phyloP scores from a whole-genome alignment of 2,329 filamentous ascomycete genomes.

The Aspergillaceae sp. region DNA sequence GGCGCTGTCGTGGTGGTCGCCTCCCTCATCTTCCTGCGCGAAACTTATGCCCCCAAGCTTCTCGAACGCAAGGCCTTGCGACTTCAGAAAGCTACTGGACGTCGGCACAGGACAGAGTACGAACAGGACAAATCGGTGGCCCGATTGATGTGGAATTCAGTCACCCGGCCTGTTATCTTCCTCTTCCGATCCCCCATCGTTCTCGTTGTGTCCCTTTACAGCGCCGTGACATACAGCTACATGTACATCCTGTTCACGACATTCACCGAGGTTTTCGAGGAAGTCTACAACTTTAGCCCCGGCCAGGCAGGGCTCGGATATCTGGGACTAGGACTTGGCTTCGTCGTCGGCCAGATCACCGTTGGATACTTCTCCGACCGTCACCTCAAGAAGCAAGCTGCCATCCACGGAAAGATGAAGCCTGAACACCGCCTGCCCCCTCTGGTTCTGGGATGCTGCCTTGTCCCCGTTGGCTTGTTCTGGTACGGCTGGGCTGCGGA shows the following conservation, averaged over 20 bases:
- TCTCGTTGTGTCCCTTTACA: conserved; percentile 53
- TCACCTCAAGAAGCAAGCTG: not conserved
- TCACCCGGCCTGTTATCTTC: conserved; percentile 38
- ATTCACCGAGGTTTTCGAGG: conserved; percentile 54
- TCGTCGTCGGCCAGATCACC: not conserved
- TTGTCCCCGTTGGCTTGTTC: conserved; percentile 4
- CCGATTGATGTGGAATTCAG: conserved; percentile 52
- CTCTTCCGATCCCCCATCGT: conserved; percentile 54
- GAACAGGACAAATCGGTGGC: conserved; percentile 50
- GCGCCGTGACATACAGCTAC: conserved; percentile 45
- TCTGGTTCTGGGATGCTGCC: not conserved
- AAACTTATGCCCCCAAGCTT: conserved; percentile 52
- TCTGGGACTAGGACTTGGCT: conserved; percentile 47
- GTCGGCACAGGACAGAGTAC: conserved; percentile 45
- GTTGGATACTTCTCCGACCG: conserved; percentile 4
- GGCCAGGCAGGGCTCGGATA: conserved; percentile 53
- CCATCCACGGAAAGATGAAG: not conserved
- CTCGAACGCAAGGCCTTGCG: conserved; percentile 52
- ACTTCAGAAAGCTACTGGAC: conserved; percentile 51
- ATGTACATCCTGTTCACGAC: conserved; percentile 52
- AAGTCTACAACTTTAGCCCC: conserved; percentile 49
- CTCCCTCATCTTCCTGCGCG: conserved; percentile 40
- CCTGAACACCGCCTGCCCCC: conserved; percentile 4
- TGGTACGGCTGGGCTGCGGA: conserved; percentile 16
- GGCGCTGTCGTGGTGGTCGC: conserved; percentile 6